Conservation (phyloP, 164 flowering plant genomes). For the Magnolia changhungtana region DNA sequence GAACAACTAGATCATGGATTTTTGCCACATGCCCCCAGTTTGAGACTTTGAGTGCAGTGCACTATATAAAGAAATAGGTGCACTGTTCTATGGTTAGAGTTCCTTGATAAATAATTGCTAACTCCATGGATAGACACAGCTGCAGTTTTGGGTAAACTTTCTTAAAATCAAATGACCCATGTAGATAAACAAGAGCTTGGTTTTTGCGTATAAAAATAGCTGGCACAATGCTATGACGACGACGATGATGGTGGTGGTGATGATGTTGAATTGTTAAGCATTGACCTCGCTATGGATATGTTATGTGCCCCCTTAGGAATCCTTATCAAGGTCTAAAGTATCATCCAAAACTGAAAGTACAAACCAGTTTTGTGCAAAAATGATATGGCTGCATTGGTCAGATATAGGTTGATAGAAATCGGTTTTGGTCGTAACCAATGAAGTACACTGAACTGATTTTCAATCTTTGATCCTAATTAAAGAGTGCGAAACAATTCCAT, state of each 20-base stretch:
- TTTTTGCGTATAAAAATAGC: too few species aligned
- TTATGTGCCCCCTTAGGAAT: background rate
- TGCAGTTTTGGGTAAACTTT: too few species aligned
- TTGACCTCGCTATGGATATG: background rate
- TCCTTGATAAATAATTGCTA: background rate
- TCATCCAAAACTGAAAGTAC: too few species aligned
- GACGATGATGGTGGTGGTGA: background rate
- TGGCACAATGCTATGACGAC: background rate
- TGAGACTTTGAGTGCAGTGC: background rate
- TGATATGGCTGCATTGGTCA: too few species aligned
- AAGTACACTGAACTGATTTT: too few species aligned
- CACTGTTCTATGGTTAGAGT: background rate
- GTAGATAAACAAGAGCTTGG: too few species aligned
- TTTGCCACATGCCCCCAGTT: background rate
- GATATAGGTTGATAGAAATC: too few species aligned
- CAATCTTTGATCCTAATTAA: background rate
- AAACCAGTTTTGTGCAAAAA: too few species aligned
- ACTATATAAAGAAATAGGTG: background rate
- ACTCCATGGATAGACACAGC: too few species aligned
- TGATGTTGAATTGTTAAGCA: background rate
- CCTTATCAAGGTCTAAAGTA: too few species aligned
- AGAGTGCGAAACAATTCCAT: background rate
- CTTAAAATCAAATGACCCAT: too few species aligned
- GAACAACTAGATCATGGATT: background rate
- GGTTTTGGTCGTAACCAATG: too few species aligned